A percentile compares a stretch with the other conserved stretches of the same genome.
phyloP scores from a whole-genome alignment of 495 filamentous ascomycete genomes.

The Endocarpon pusillum region DNA sequence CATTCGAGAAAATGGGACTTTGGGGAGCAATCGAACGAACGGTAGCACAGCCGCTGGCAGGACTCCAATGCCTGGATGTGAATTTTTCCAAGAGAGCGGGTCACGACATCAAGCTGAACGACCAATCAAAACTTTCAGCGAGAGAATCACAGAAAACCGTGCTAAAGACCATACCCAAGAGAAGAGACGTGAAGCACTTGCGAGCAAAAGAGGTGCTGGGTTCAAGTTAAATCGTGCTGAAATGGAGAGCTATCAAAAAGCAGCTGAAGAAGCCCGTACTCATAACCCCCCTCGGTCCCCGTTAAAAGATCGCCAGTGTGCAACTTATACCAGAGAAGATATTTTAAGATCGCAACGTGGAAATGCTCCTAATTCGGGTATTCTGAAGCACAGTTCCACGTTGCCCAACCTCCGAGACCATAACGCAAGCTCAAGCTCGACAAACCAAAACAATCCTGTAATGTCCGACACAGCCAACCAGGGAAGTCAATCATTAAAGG shows the following conservation, averaged over 20 bases:
- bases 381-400: constrained; percentile 34
- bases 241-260: constrained; percentile 45
- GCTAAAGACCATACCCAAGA: constrained; percentile 28
- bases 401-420: constrained; percentile 24
- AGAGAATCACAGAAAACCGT: constrained; percentile 57
- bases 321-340: constrained; percentile 44
- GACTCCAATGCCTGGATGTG: too few species aligned
- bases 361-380: constrained; percentile 11
- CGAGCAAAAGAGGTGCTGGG: constrained; percentile 45
- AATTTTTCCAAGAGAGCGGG: too few species aligned
- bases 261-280: constrained; percentile 29
- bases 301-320: constrained; percentile 25
- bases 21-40: too few species aligned
- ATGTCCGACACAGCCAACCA: too few species aligned
- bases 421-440: constrained; percentile 9
- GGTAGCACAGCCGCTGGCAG: too few species aligned
- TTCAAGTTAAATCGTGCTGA: constrained; percentile 54
- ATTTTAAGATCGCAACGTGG: constrained; percentile 31
- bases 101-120: too few species aligned
- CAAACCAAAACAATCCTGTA: constrained; percentile 14
- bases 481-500: too few species aligned
- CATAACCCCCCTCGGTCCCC: constrained; percentile 21
- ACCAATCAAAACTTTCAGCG: constrained; percentile 71
- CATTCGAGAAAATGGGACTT: constrained; percentile 8
- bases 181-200: constrained; percentile 36